Base-by-base conservation (phyloP, 1,284 basidiomycete species). In the Ustilago lituana region DNA sequence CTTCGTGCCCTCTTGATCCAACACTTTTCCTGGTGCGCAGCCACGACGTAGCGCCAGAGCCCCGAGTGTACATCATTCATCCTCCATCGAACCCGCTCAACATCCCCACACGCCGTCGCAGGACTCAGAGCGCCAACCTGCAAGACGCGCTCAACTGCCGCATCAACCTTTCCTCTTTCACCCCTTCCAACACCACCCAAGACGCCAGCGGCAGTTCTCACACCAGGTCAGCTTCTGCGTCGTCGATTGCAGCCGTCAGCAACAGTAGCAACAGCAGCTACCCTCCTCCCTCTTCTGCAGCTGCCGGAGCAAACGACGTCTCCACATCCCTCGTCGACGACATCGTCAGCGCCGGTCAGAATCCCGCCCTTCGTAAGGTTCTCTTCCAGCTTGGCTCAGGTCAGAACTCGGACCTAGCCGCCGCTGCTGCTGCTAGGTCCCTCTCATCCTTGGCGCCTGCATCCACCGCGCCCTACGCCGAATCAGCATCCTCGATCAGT, bases 81-180 rank as follows among this genome's bases (percentile, higher is more conserved):
- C 61, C 61, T 54, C 61, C 56, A 41, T 61, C 67, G 43, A 61
- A 61, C n/a, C 61, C 57, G 33, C 67, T 57, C 51, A 64, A 64
- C 45, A 70, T 70, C 52, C 67, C 61, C 26, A 70, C 61, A 29
- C 67, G 67, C 23, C 56, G 67, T 53, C 60, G 67, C 49, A 64
- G 67, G 49, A 70, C 67, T 26, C 67, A 64, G 35, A 70, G 67
- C 53, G 67, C 67, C 26, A 70, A 64, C 57, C 67, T 70, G 49
- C 67, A 70, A 54, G 67, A 70, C 67, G 61, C 67, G 48, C 67
- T 70, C 61, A 64, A 70, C 44, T 70, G 67, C 32, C 67, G 61
- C 37, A 56, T 70, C 67, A 61, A 61, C 43, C 61, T 70, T 33
- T 56, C 57, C n/a, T 37, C 66, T 15, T 53, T 57, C 39, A 45